Evolutionary conservation across 176 grass and related monocot species (phyloP), one percentile per base, ranked within the genome.

Genomic region (Avena sativa): DNA sequence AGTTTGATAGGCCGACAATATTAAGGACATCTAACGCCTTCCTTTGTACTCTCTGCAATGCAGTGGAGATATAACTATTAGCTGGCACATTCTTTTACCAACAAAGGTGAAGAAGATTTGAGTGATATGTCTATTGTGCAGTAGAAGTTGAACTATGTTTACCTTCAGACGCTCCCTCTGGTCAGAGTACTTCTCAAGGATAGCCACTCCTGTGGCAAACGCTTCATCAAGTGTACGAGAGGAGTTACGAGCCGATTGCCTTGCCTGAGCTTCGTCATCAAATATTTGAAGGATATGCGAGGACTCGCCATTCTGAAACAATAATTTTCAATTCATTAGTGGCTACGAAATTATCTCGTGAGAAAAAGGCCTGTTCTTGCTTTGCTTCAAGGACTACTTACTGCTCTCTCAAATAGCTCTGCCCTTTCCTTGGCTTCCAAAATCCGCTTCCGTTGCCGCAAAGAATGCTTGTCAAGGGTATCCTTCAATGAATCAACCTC

Each of bases 151-250:
- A 57, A 30, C 52, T 60, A 49, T 78, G 3, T 74, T 62, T 88
- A 99, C 97, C 94, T 99, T 99, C 66, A 99, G 87, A 47, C 87
- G 87, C 61, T 99, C 94, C 90, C 94, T 93, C 88, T 99, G 97
- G 64, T 93, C 94, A 36, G 97, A 71, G 28, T 99, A 99, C 74
- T 94, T 96, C 49, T 93, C 86, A 49, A 99, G 97, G 90, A 99
- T 90, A 63, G 94, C 94, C 3, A 99, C 92, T 34, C 97, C 97
- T 79, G 90, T 91, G 19, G 88, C 70, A 50, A 84, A 96, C 59
- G 97, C 92, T 90, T 99, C 97, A 65, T 99, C 94, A 79, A 99
- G 91, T 89, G 93, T 86, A 8, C 90, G 90, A 12, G 86, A 89
- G 8, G 96, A 99, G 76, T 86, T 94, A 21, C 78, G 94, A 68